Conservation (phyloP, 176 grass and related monocot species). For the Triticum monococcum region DNA sequence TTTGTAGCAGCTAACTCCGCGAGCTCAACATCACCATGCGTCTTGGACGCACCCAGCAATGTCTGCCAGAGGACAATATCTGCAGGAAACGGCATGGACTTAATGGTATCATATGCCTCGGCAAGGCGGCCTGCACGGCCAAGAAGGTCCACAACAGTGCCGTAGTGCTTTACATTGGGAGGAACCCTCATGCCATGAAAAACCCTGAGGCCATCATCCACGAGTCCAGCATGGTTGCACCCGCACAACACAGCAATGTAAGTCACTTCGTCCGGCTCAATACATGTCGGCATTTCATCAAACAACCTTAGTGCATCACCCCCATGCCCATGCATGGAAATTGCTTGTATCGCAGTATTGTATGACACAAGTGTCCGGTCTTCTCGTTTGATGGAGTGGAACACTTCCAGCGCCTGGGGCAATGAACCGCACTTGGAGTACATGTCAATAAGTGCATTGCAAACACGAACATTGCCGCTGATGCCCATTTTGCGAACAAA, state of each 20-base stretch:
- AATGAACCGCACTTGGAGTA: constrained; percentile 89
- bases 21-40: constrained; percentile 63
- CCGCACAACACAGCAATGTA: constrained; percentile 73
- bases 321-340: constrained; percentile 66
- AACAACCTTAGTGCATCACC: constrained; percentile 59
- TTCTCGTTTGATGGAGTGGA: constrained; percentile 42
- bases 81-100: constrained; percentile 65
- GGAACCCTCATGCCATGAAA: constrained; percentile 63
- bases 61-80: constrained; percentile 90
- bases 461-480: constrained; percentile 41
- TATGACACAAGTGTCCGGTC: constrained; percentile 66
- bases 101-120: constrained; percentile 63
- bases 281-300: constrained; percentile 62
- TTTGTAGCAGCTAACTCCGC: constrained; percentile 61
- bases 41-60: constrained; percentile 64
- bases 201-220: constrained; percentile 67
- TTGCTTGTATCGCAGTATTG: constrained; percentile 64
- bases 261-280: constrained; percentile 62
- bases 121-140: constrained; percentile 59
- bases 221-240: constrained; percentile 82
- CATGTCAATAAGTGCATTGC: constrained; percentile 76
- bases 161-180: constrained; percentile 79
- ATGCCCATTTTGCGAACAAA: constrained; percentile 38
- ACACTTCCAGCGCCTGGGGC: constrained; percentile 48
- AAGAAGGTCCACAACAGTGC: constrained; percentile 77